Evolutionary conservation across 169 alveolate species (phyloP).

Genomic region (Eimeria falciformis): DNA sequence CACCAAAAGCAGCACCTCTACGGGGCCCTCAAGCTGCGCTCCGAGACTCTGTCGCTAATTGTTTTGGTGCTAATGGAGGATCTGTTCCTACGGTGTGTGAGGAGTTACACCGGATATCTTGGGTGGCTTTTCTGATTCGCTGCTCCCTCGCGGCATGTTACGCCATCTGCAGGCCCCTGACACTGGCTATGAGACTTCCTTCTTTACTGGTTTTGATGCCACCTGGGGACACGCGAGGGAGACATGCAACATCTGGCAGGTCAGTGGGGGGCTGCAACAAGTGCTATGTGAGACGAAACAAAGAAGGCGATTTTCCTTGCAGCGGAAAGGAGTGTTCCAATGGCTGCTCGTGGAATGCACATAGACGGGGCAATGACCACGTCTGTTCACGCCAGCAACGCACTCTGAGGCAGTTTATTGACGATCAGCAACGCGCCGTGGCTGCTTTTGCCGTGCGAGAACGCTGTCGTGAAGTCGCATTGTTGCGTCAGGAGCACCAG

Average conservation of each 20-base stretch:
- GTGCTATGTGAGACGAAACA: neutral
- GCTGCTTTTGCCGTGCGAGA: constrained; percentile 56
- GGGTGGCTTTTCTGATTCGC: constrained; percentile 43
- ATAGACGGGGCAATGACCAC: constrained; percentile 5
- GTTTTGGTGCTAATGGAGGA: neutral
- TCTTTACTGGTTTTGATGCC: neutral
- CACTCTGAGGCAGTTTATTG: constrained; percentile 67
- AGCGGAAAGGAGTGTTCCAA: neutral
- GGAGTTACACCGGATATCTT: constrained; percentile 19
- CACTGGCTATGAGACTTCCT: constrained; percentile 34
- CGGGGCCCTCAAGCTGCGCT: neutral
- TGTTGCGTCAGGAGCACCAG: constrained; percentile 60
- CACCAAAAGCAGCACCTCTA: neutral
- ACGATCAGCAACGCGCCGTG: constrained; percentile 53
- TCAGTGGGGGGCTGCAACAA: constrained; percentile 8
- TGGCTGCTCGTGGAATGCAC: neutral
- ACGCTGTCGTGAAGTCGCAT: constrained; percentile 39
- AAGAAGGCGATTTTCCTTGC: neutral
- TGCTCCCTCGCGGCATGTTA: constrained; percentile 34
- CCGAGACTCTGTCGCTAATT: neutral
- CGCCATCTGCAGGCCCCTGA: constrained; percentile 45
- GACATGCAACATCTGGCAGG: neutral
- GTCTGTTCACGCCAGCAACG: constrained; percentile 12
- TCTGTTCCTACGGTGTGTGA: neutral
- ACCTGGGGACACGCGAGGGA: neutral